Conservation (phyloP, 805 yeast genomes). For the Zygotorulaspora danielsina region DNA sequence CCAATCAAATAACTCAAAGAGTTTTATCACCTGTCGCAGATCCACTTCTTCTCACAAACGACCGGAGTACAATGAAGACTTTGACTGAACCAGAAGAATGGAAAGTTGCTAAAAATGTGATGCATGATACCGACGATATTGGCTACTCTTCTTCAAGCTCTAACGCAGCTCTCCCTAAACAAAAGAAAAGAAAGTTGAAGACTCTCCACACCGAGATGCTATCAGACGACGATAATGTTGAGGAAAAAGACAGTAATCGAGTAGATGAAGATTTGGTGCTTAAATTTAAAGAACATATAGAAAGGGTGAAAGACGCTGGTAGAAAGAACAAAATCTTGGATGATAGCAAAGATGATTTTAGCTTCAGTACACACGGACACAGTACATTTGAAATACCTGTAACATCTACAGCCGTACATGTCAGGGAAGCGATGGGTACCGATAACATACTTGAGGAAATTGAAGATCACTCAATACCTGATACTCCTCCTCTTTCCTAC, state of each 20-base stretch:
- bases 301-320: slow-evolving; percentile 18
- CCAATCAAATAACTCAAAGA: neutral
- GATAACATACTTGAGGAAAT: slow-evolving; percentile 2
- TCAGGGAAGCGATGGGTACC: neutral
- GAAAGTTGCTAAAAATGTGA: neutral
- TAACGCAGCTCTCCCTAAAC: slow-evolving; percentile 4
- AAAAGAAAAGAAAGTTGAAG: slow-evolving; percentile 20
- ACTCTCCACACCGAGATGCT: slow-evolving; percentile 16
- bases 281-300: slow-evolving; percentile 24
- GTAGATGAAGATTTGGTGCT: slow-evolving; percentile 20
- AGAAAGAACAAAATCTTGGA: slow-evolving; percentile 30
- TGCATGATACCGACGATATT: neutral
- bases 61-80: neutral
- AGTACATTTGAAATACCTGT: slow-evolving; percentile 30
- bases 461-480: neutral
- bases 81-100: neutral
- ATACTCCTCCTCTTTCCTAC: neutral
- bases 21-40: neutral
- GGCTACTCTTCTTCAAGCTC: neutral
- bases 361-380: slow-evolving; percentile 31
- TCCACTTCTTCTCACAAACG: neutral
- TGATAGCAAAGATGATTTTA: slow-evolving; percentile 32
- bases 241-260: neutral
- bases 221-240: slow-evolving; percentile 9
- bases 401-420: slow-evolving; percentile 1